Base-by-base conservation (phyloP, 345 rosid species). In the Ceriops zippeliana region DNA sequence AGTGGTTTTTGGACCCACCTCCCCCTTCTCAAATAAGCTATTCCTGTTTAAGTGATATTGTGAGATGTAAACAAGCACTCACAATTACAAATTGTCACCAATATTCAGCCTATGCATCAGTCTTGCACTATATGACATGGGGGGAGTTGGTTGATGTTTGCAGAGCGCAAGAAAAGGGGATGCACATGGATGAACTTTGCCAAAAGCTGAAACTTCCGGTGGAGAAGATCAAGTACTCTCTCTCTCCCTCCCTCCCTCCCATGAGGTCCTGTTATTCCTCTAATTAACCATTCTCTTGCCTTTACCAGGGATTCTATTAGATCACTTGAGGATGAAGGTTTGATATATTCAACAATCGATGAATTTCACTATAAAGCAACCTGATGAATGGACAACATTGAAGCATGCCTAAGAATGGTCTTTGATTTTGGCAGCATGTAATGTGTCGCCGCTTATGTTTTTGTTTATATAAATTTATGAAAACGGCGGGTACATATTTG, bases 301-400 rank as follows among this genome's bases (percentile, higher is more conserved):
- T 63, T 30, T 58, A 27, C 4, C 84, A 91, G 97, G 85, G 87
- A 83, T 70, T 83, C 91, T 13, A 82, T 90, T 65, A 83, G 87
- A 51, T 79, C 87, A 56, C 87, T 91, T 49, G 99, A 95, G 81
- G 90, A 81, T 58, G 99, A 95, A 78, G 97, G 99, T 35, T 76
- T 91, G 52, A 83, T 95, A 58, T 95, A 95, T 80, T 95, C 99
- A 13, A 91, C 97, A 58, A 85, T 95, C 17, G 99, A 95, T n/a
- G 96, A 95, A 67, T 88, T 82, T 73, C 99, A 91, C 82, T 95
- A 83, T 83, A 88, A 95, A 82, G 87, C 86, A 38, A 80, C 90
- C 34, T 87, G 91, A 8, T 86, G 80, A 77, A 74, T 54, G 83
- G 75, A 72, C 74, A 61, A 47, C 42, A 21, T 62, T 31, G 4